A percentile compares a stretch with the other conserved stretches of the same genome.
Evolutionary conservation across 164 flowering plant species (phyloP).

Genomic region (Tetrastigma voinierianum): DNA sequence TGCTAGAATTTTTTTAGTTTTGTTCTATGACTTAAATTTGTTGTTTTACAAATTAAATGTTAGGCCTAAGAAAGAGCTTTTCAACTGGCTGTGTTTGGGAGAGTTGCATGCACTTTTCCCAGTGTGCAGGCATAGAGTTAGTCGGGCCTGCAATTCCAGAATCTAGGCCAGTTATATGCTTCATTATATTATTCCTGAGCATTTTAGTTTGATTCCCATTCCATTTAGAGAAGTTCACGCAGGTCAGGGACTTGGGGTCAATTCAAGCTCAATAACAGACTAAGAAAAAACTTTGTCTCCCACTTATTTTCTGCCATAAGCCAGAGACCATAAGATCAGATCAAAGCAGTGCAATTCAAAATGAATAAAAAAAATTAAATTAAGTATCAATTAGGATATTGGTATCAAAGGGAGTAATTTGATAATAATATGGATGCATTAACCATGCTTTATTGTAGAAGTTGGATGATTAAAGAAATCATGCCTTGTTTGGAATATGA

Average conservation of each 20-base stretch:
- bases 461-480: too few species aligned
- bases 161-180: conserved; percentile 41
- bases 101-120: conserved; percentile 86
- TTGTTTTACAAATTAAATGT: not conserved
- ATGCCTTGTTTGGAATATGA: too few species aligned
- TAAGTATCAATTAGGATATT: too few species aligned
- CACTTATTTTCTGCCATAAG: too few species aligned
- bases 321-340: too few species aligned
- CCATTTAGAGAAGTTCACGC: not conserved
- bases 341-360: too few species aligned
- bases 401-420: too few species aligned
- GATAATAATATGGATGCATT: too few species aligned
- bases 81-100: conserved; percentile 66
- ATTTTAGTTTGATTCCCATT: conserved; percentile 4
- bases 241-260: not conserved
- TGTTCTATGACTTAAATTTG: conserved; percentile 8
- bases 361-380: too few species aligned
- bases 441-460: too few species aligned
- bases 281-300: too few species aligned
- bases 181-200: not conserved
- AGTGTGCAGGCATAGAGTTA: conserved; percentile 57
- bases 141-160: conserved; percentile 86
- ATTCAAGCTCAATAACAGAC: too few species aligned
- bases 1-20: conserved; percentile 6
- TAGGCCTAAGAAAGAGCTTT: conserved; percentile 90